Percentiles rank a stretch among this genome's conserved stretches.
These are phyloP conservation scores for Teratosphaeria nubilosa DNA, from an alignment of 2,329 filamentous ascomycete genomes.

Conservation along the genomic window DNA sequence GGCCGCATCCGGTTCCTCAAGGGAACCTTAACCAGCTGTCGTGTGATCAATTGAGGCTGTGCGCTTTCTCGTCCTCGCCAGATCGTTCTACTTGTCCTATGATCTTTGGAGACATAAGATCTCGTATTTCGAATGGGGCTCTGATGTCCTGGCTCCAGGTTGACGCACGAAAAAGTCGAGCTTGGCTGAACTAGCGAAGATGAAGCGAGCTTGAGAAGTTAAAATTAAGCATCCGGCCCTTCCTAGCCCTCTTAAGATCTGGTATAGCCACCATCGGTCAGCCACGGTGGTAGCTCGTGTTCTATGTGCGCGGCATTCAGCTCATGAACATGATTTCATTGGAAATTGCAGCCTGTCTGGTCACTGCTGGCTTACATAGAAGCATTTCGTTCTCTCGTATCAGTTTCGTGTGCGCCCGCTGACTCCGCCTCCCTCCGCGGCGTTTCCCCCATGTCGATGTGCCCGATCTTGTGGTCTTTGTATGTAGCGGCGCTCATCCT, in stretches of 20 bases:
- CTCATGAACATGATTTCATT: neutral
- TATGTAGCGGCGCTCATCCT: too few species aligned
- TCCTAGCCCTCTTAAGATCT: neutral
- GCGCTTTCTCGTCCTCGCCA: neutral
- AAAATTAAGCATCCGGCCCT: neutral
- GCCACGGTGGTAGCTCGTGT: neutral
- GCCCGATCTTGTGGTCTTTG: too few species aligned
- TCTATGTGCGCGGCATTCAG: neutral
- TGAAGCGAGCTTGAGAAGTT: neutral
- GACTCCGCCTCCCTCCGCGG: too few species aligned
- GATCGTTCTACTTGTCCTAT: neutral
- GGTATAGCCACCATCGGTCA: neutral
- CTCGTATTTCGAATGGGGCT: neutral
- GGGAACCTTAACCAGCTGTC: neutral
- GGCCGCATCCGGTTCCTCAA: neutral
- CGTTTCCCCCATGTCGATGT: too few species aligned
- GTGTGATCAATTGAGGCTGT: neutral
- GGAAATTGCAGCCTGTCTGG: neutral
- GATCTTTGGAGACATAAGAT: neutral
- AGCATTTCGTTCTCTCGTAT: too few species aligned
- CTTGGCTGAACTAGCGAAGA: neutral
- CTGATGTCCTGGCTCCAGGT: neutral
- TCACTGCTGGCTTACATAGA: neutral
- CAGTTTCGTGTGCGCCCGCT: too few species aligned
- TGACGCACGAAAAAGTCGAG: neutral